These are phyloP conservation scores for Pouteria glomerata DNA, from an alignment of 148 eudicot species.

Conservation along the genomic window DNA sequence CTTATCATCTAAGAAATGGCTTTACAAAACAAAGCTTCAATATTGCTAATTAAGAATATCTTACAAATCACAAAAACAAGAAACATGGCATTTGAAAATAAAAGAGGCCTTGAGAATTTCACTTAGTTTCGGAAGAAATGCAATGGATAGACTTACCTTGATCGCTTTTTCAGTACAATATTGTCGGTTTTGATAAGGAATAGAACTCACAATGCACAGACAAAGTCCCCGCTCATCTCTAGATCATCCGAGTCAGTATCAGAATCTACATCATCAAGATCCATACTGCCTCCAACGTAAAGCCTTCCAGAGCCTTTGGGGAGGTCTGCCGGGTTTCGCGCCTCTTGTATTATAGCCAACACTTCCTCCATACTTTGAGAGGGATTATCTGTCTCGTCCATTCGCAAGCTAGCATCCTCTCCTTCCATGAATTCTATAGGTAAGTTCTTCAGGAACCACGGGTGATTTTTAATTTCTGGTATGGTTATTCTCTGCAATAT, in stretches of 20 bases:
- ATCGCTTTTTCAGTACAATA: too few relatives aligned
- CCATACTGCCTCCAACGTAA: conserved; percentile 46
- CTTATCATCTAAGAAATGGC: too few relatives aligned
- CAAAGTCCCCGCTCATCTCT: conserved; percentile 52
- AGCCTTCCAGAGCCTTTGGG: conserved; percentile 7
- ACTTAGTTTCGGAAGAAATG: too few relatives aligned
- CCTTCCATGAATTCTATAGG: conserved; percentile 38
- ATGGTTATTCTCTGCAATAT: conserved; percentile 69
- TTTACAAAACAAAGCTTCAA: too few relatives aligned
- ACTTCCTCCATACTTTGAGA: conserved; percentile 56
- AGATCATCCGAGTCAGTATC: conserved; percentile 62
- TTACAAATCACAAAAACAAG: too few relatives aligned
- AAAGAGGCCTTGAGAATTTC: too few relatives aligned
- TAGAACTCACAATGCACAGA: conserved; percentile 42
- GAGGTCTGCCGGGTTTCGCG: conserved; percentile 27
- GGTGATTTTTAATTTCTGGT: conserved; percentile 61
- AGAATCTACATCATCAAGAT: conserved; percentile 64
- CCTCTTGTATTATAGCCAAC: conserved; percentile 48
- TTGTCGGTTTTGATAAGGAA: too few relatives aligned
- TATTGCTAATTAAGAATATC: too few relatives aligned
- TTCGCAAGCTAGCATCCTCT: conserved; percentile 22
- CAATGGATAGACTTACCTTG: too few relatives aligned
- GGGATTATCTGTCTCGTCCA: conserved; percentile 2
- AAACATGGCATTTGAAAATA: too few relatives aligned
- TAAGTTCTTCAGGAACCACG: conserved; percentile 58